Evolutionary conservation across 495 filamentous ascomycete genomes (phyloP), one percentile per base, ranked within the genome.

Genomic region (Hyaloscypha finlandica): DNA sequence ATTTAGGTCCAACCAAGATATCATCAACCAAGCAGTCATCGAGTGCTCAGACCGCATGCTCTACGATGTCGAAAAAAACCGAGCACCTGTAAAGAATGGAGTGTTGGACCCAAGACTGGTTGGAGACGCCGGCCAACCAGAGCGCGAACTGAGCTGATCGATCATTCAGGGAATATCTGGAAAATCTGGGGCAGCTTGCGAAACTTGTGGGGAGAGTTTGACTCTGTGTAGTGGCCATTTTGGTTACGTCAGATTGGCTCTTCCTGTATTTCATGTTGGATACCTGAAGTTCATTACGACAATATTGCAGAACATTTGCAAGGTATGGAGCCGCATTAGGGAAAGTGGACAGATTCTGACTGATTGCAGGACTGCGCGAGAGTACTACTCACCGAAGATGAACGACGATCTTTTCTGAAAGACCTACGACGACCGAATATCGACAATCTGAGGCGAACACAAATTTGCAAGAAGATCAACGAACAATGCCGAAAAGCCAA

Each of bases 181-280:
- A 74, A 87, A 92, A 77, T 85, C 79, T 14, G 88, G 83, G 39
- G 78, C 35, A 37, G 35, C 75, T 37, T 99, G 95, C 77, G 82
- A 87, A 63, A 98, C 95, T 22, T 99, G 95, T 77, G 86, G 89
- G 55, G 84, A 88, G 66, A 81, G 84, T 11, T 79, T 97, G 53
- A 83, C 90, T 64, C 82, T 87, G 56, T 99, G 95, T 76, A 93
- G 92, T 68, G 95, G 95, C 31, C 95, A 99, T 77, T 99, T 97
- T 68, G 95, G 95, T 53, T 89, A 97, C 77, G 88, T 97, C 66
- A 86, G 89, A 74, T 84, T 99, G 29, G 92, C 93, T 9, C 82
- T 99, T 14, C 95, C 95, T 4, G 90, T 90, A 33, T 97, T 97
- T 71, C 95, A 98, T 73, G 90, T 97, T 68, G 95, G 95, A 63